Percentiles rank a stretch among this genome's conserved stretches.
phyloP scores from a whole-genome alignment of 305 asterid species.

The Coffea humblotiana region DNA sequence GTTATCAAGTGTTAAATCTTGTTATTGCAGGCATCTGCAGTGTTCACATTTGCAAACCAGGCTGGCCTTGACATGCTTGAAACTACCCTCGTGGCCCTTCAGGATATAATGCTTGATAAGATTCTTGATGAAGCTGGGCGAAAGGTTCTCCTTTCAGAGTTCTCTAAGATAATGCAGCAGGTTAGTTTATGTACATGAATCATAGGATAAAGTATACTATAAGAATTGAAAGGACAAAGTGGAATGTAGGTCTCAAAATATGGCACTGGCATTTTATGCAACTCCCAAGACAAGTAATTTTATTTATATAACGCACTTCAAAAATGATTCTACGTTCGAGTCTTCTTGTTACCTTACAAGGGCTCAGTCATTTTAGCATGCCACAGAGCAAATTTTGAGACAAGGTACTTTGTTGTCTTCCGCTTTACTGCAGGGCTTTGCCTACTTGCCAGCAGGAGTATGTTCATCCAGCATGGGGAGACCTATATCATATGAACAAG shows the following conservation, averaged over 20 bases:
- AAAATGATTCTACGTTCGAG: no score
- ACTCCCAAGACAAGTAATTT: neutral
- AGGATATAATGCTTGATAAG: slow-evolving; percentile 92
- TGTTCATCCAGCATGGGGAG: slow-evolving; percentile 97
- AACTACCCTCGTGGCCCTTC: slow-evolving; percentile 88
- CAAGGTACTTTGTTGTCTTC: no score
- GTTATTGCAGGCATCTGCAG: slow-evolving; percentile 73
- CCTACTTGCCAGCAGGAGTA: slow-evolving; percentile 76
- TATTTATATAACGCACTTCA: no score
- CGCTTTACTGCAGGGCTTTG: slow-evolving; percentile 60
- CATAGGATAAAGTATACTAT: neutral
- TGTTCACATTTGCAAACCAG: slow-evolving; percentile 89
- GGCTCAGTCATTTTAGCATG: neutral
- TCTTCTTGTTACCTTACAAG: neutral
- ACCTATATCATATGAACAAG: slow-evolving; percentile 84
- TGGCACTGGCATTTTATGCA: no score
- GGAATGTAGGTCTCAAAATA: neutral
- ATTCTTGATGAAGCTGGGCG: slow-evolving; percentile 88
- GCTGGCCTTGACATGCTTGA: slow-evolving; percentile 99
- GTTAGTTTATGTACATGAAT: slow-evolving; percentile 26
- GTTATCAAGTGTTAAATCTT: neutral
- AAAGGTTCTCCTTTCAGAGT: slow-evolving; percentile 70
- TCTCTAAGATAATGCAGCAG: slow-evolving; percentile 98
- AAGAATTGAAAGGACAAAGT: neutral
- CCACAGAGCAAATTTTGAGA: neutral